Evolutionary conservation across 2,329 filamentous ascomycete species (phyloP).

Genomic region (Uncinocarpus reesii): DNA sequence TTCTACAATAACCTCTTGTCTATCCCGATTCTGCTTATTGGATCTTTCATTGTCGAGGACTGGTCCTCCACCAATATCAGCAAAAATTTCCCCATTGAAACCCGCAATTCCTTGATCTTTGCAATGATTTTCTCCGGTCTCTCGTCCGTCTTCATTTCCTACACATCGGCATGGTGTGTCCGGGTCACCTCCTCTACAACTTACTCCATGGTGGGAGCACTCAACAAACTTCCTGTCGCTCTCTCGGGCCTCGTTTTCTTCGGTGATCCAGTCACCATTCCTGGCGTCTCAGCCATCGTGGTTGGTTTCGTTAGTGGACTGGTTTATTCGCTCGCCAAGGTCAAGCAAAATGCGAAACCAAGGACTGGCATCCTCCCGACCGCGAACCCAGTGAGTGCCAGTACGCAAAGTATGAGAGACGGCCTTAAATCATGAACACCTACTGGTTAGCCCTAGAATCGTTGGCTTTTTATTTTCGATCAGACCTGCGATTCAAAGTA

Average conservation of each 20-base stretch:
- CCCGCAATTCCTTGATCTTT: constrained; percentile 66
- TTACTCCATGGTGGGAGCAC: constrained; percentile 94
- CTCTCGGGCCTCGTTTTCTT: constrained; percentile 91
- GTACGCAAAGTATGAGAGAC: constrained; percentile 81
- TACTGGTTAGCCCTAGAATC: neutral
- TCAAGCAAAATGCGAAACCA: constrained; percentile 60
- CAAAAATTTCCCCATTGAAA: constrained; percentile 77
- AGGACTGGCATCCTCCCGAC: constrained; percentile 60
- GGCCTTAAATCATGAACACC: constrained; percentile 55
- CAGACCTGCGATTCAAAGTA: neutral
- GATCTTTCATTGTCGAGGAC: constrained; percentile 76
- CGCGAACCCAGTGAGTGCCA: constrained; percentile 69
- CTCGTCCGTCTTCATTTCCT: constrained; percentile 95
- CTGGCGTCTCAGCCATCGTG: constrained; percentile 80
- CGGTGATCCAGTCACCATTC: constrained; percentile 81
- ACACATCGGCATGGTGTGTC: constrained; percentile 97
- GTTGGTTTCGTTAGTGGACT: constrained; percentile 87
- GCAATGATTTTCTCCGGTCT: constrained; percentile 93
- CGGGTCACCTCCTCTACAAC: constrained; percentile 95
- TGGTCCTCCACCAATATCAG: constrained; percentile 78
- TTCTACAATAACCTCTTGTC: constrained; percentile 99
- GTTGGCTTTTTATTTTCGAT: neutral
- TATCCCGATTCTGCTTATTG: constrained; percentile 77
- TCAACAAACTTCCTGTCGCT: constrained; percentile 97
- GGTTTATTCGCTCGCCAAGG: constrained; percentile 78